Base-by-base conservation (phyloP, 129 eudicot genomes). In the Gnaphalium uliginosum region DNA sequence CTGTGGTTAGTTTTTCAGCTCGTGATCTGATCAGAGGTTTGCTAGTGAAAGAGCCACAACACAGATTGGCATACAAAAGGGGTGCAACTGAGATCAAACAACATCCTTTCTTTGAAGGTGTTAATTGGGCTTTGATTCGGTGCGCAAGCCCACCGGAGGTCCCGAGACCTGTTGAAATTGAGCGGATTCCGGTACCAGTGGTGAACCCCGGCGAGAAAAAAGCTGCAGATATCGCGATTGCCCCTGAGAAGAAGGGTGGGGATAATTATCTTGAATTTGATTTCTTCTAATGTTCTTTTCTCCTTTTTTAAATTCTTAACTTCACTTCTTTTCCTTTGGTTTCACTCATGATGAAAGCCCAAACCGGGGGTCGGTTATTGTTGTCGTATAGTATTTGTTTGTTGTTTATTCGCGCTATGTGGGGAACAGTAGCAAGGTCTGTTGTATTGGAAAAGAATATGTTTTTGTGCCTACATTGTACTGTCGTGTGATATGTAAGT, bases 41-140 rank as follows among this genome's bases (percentile, higher is more conserved):
- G 82, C 79, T 93, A 9, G 96, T 90, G 65, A 93, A 90, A 75
- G 98, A 93, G 73, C 98, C 98, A 2, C 98, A 93, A 69, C 87
- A 90, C 27, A 69, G 98, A 65, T 62, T 93, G 87, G 98, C 92
- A 0, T 88, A 82, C 39, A 93, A 88, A 79, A 71, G 96, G 24
- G 98, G 98, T 6, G 98, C 98, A 3, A 93, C 96, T 0, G 98
- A 93, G 71, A 90, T 92, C 48, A 92, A 92, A 79, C 98, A 92
- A 24, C 98, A 92, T 65, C 94, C 98, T 0, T 93, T 93, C 65
- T 93, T 93, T 21, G 98, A 93, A 76, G 98, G 98, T 8, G 96
- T 93, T 46, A 93, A 93, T 26, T 93, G 98, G 98, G 98, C 98
- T 8, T 73, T 93, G 82, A 93, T 93, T 6, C 86, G 98, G 14